Evolutionary conservation across 176 grass and related monocot genomes (phyloP).

Genomic region (Hyparrhenia diplandra): DNA sequence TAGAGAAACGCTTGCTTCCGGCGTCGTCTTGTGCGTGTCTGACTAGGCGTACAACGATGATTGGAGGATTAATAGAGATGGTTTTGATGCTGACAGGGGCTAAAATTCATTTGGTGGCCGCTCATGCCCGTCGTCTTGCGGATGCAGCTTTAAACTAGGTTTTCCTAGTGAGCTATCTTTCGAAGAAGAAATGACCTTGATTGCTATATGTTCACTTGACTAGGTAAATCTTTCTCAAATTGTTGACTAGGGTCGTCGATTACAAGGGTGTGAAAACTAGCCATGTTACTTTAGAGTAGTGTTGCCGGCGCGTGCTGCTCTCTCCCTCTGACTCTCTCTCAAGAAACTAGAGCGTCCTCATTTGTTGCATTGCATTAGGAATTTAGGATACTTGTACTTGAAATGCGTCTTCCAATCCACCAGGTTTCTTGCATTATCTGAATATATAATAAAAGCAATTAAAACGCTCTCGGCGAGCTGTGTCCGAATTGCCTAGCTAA

Average conservation of each 20-base stretch:
- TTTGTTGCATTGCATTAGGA: neutral
- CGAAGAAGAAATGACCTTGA: neutral
- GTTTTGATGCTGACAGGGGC: neutral
- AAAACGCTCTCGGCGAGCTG: neutral
- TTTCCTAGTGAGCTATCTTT: neutral
- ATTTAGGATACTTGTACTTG: neutral
- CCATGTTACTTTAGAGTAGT: neutral
- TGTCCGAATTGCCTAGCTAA: neutral
- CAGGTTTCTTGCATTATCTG: neutral
- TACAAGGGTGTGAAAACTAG: neutral
- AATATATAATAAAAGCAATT: neutral
- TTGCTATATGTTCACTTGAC: neutral
- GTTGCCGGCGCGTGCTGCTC: neutral
- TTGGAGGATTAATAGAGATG: neutral
- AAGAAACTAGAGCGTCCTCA: neutral
- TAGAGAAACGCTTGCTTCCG: conserved; percentile 15
- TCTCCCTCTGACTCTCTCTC: neutral
- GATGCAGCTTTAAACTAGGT: neutral
- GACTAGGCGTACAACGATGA: conserved; percentile 26
- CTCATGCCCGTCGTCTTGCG: conserved; percentile 29
- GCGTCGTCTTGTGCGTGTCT: conserved; percentile 12
- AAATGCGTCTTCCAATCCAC: neutral
- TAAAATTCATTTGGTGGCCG: conserved; percentile 21
- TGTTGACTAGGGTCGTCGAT: neutral
- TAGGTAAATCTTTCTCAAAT: neutral